phyloP scores from a whole-genome alignment of 192 early-diverging fungal genomes.

The Lunasporangiospora selenospora region DNA sequence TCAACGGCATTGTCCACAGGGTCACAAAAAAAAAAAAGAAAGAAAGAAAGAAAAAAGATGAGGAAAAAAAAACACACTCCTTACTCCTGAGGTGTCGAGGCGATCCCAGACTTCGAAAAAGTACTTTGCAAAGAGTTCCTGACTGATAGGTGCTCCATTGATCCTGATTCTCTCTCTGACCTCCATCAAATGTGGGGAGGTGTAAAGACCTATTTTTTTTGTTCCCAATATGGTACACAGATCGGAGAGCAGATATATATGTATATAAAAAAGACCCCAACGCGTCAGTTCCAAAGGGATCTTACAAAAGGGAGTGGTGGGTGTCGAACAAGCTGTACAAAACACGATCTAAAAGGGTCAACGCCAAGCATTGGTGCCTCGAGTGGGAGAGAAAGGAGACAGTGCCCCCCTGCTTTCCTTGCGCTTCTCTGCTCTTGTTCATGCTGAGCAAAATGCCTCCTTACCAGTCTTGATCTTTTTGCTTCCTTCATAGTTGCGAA shows the following conservation, averaged over 20 bases:
- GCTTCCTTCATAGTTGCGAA: constrained; percentile 53
- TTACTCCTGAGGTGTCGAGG: constrained; percentile 57
- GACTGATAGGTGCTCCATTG: constrained; percentile 80
- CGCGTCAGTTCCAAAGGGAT: too few species aligned
- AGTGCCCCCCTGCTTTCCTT: too few species aligned
- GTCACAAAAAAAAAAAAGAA: neutral
- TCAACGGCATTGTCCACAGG: too few species aligned
- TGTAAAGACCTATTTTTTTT: constrained; percentile 86
- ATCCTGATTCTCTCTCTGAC: constrained; percentile 95
- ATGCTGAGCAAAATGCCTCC: too few species aligned
- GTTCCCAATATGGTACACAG: too few species aligned
- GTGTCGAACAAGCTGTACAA: constrained; percentile 8
- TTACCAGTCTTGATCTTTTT: constrained; percentile 40
- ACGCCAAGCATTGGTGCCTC: neutral
- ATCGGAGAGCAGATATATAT: too few species aligned
- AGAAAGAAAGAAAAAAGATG: neutral
- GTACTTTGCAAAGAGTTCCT: constrained; percentile 70
- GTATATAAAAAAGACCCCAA: too few species aligned
- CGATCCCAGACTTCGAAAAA: constrained; percentile 88
- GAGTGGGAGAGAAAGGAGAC: too few species aligned
- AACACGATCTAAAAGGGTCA: neutral
- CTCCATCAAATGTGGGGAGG: constrained; percentile 92
- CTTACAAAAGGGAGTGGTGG: neutral
- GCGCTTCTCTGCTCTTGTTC: too few species aligned
- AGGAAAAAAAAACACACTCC: too few species aligned